These are phyloP conservation scores for Filobasidium floriforme DNA, from an alignment of 768 basidiomycete species.

Conservation along the genomic window DNA sequence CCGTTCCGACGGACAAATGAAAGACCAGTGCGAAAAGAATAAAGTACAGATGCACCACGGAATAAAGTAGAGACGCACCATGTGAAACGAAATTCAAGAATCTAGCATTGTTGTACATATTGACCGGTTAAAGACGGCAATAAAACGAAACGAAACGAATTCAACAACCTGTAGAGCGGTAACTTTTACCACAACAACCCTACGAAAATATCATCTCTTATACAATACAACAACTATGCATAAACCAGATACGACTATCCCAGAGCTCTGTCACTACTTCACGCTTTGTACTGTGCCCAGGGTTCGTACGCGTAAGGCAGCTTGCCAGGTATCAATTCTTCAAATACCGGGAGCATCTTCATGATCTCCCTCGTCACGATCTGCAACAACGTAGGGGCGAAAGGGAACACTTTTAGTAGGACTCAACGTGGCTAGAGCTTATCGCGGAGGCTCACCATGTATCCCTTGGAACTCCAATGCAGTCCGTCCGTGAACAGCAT, in stretches of 20 bases:
- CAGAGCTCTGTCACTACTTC: not conserved
- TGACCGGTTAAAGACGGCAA: too few species aligned
- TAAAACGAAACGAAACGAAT: too few species aligned
- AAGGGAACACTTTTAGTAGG: not conserved
- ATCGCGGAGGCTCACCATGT: not conserved
- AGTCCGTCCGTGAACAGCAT: not conserved
- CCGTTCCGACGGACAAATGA: too few species aligned
- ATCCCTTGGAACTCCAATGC: constrained; percentile 1
- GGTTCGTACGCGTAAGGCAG: not conserved
- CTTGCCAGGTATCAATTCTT: not conserved
- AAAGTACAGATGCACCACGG: too few species aligned
- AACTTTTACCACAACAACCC: too few species aligned
- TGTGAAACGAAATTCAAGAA: too few species aligned
- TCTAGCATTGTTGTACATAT: too few species aligned
- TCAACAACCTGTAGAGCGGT: too few species aligned
- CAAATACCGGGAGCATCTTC: not conserved
- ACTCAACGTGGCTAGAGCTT: not conserved
- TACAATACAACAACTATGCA: not conserved
- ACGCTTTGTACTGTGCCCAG: not conserved
- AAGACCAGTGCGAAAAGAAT: too few species aligned
- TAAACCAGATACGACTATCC: not conserved
- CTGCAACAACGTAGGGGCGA: not conserved
- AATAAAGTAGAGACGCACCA: too few species aligned
- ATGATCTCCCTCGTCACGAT: constrained; percentile 3
- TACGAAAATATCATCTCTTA: not conserved